phyloP scores from a whole-genome alignment of 2,329 filamentous ascomycete genomes.

The Chaetomium globosum region DNA sequence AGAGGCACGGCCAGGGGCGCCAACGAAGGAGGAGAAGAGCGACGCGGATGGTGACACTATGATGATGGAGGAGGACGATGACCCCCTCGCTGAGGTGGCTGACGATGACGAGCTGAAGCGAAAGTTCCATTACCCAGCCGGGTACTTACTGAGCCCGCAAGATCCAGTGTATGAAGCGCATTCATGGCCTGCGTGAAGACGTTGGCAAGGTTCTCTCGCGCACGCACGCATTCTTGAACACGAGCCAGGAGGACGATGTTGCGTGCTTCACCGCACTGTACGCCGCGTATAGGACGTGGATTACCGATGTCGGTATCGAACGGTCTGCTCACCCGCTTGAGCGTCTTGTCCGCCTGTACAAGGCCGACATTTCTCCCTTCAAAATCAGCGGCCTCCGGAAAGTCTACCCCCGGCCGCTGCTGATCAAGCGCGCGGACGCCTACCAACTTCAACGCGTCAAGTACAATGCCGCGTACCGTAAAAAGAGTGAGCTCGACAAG shows the following conservation, averaged over 20 bases:
- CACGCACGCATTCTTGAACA: conserved; percentile 80
- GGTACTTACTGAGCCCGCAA: conserved; percentile 72
- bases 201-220: conserved; percentile 79
- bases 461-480: conserved; percentile 85
- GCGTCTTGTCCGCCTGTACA: conserved; percentile 79
- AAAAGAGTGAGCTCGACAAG: conserved; percentile 89
- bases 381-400: conserved; percentile 93
- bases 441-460: conserved; percentile 94
- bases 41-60: conserved; percentile 52
- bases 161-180: conserved; percentile 68
- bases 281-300: conserved; percentile 91
- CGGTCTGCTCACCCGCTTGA: conserved; percentile 92
- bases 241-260: conserved; percentile 92
- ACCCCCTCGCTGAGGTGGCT: conserved; percentile 63
- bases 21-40: conserved; percentile 55
- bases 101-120: conserved; percentile 83
- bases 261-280: conserved; percentile 92
- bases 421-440: conserved; percentile 88
- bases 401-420: conserved; percentile 85
- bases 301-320: conserved; percentile 96
- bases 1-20: conserved; percentile 47
- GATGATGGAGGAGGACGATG: conserved; percentile 55
- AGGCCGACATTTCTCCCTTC: conserved; percentile 85
- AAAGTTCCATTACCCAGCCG: conserved; percentile 84
- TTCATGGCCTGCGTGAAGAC: conserved; percentile 79